Evolutionary conservation across 768 basidiomycete species (phyloP), one percentile per base, ranked within the genome.

Genomic region (Russula olivacea): DNA sequence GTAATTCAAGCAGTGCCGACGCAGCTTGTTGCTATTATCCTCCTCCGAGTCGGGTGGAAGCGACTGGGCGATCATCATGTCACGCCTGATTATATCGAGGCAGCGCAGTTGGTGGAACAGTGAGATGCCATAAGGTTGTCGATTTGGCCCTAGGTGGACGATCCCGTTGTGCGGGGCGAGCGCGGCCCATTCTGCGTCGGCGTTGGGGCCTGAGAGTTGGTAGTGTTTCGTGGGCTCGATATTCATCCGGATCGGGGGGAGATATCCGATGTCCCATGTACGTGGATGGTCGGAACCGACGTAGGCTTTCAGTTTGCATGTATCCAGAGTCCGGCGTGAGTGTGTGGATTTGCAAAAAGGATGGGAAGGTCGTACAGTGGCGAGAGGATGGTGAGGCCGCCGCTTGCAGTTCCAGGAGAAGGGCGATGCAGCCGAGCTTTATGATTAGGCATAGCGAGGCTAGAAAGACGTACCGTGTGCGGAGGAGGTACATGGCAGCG

Each of bases 71-170:
- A 5, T 40, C 2, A 59, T 59, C 59, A 75, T 61, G 41, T 72
- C 69, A 8, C 36, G 65, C 30, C 76, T 72, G n/a, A 78, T 53
- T 19, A 77, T 65, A 48, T 78, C 68, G 65, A 79, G 69, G 60
- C 78, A 78, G 25, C 76, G 75, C 0, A 79, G 69, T 40, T 75
- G 73, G 68, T 79, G 78, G 43, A 79, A 72, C 68, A 79, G 74
- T 36, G 72, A 59, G 34, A 78, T 64, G 10, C 74, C 73, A 64
- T 73, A 77, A 2, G 76, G 72, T 43, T 53, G 53, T 25, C 61
- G 66, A 4, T 70, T 30, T 9, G 58, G 55, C 0, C 73, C 73
- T 17, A 75, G 64, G 45, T 73, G 66, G 32, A 74, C 51, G 28
- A 71, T 55, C 30, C 72, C 72, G 23, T 68, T 53, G 15, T 64